Conservation (phyloP, 1,139 yeast species). For the Scheffersomyces titani region DNA sequence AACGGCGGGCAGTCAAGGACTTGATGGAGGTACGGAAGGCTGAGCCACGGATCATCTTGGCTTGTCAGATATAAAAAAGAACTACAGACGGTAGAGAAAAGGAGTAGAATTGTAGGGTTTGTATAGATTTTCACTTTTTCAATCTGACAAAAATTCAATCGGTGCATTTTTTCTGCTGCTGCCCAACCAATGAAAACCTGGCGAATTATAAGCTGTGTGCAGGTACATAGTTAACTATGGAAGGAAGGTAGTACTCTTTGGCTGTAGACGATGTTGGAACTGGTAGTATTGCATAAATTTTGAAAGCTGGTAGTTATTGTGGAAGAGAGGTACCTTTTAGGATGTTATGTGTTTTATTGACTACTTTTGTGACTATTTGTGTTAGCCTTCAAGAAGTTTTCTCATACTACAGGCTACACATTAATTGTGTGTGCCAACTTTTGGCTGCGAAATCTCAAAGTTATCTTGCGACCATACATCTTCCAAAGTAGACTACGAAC, state of each 20-base stretch:
- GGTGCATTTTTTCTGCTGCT: constrained; percentile 8
- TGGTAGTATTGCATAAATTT: neutral
- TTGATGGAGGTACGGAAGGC: constrained; percentile 33
- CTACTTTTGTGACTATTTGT: neutral
- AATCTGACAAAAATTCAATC: neutral
- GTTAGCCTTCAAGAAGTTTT: neutral
- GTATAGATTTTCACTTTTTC: neutral
- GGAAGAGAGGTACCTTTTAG: neutral
- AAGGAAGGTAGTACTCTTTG: neutral
- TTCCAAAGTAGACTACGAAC: neutral
- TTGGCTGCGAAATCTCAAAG: neutral
- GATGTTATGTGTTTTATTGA: too few relatives aligned
- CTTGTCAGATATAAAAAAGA: neutral
- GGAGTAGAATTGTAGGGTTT: constrained; percentile 6
- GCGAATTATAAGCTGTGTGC: constrained; percentile 12
- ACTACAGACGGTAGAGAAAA: neutral
- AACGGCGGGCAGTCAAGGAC: constrained; percentile 49
- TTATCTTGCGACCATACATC: neutral
- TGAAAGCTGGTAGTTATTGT: neutral
- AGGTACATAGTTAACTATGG: constrained; percentile 2
- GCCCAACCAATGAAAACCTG: constrained; percentile 14
- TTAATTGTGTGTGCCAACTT: neutral
- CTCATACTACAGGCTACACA: neutral
- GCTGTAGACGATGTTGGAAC: neutral
- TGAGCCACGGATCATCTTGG: constrained; percentile 40